phyloP scores from a whole-genome alignment of 2,329 filamentous ascomycete genomes.

The Drechmeria coniospora region DNA sequence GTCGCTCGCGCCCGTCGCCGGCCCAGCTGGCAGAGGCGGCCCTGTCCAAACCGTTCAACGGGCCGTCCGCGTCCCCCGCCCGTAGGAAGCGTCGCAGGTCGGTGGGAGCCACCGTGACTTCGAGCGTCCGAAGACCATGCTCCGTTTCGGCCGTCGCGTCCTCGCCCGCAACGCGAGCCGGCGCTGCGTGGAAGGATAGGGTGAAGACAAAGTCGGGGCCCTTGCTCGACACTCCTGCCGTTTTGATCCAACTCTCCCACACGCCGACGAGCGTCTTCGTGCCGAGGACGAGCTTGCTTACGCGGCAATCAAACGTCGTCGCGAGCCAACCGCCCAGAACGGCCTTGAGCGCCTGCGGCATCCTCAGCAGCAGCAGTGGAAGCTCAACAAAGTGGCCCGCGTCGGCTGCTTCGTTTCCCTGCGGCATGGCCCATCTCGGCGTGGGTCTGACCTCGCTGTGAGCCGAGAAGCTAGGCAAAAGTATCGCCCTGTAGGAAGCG shows the following conservation, averaged over 20 bases:
- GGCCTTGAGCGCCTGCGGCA: slow-evolving; percentile 36
- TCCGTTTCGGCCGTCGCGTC: slow-evolving; percentile 6
- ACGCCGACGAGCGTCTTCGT: slow-evolving; percentile 32
- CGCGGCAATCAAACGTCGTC: slow-evolving; percentile 39
- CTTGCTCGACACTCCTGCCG: slow-evolving; percentile 18
- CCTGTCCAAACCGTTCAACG: no score
- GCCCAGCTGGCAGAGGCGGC: no score
- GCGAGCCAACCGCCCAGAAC: slow-evolving; percentile 35
- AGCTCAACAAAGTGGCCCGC: slow-evolving; percentile 26
- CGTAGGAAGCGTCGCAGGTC: slow-evolving; percentile 32
- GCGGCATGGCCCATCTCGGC: slow-evolving; percentile 7
- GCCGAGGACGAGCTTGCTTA: slow-evolving; percentile 32
- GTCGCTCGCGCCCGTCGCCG: slow-evolving; percentile 20
- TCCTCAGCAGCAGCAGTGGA: slow-evolving; percentile 37
- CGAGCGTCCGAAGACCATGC: slow-evolving; percentile 26
- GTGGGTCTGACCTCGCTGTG: slow-evolving; percentile 1
- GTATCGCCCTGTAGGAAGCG: slow-evolving; percentile 31
- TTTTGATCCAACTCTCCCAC: slow-evolving; percentile 36
- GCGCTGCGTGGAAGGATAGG: slow-evolving; percentile 29
- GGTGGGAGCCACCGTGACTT: slow-evolving; percentile 32
- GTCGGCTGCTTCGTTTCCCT: slow-evolving; percentile 4
- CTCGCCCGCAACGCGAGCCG: slow-evolving; percentile 4
- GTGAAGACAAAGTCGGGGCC: slow-evolving; percentile 32
- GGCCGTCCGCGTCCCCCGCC: slow-evolving; percentile 16
- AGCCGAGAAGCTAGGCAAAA: slow-evolving; percentile 25